Evolutionary conservation across 768 basidiomycete species (phyloP), one percentile per base, ranked within the genome.

Genomic region (Daedaleopsis nitida): DNA sequence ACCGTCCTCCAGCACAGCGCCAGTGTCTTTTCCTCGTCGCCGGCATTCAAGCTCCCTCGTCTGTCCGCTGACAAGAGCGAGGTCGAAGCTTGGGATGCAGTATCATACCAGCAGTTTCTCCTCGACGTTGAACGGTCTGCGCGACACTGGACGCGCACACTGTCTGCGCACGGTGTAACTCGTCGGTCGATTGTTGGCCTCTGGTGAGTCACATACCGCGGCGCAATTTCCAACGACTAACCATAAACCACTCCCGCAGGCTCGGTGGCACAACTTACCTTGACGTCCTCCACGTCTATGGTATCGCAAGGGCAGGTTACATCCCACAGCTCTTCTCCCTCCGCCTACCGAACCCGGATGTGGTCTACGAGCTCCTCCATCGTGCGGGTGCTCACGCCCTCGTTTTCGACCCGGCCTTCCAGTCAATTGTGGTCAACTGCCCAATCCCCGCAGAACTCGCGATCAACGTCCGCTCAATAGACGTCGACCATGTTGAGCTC

Each of bases 311-410:
- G 68, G 89, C 88, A 3, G 88, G 87, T 4, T 89, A 83, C 70
- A 76, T 88, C 63, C 89, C 89, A 7, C 88, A 91, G 64, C 73
- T 91, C 14, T 88, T 90, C 78, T 89, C 87, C 72, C 77, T 90
- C 60, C 81, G 87, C 19, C 80, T 91, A 27, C 86, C 89, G 14
- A 89, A 84, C 67, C 85, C 88, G 38, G 77, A 77, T 21, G 83
- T 91, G 27, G 78, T 91, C 65, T 83, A 83, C 65, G 87, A 91
- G 68, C 79, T 91, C 21, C 77, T 91, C 59, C 73, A 71, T 3
- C 83, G 78, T 68, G 83, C 86, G 50, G 72, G 77, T 45, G 85
- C 88, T 32, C 77, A 78, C 66, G 88, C 86, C 27, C 78, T 92
- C 57, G 77, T 92, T 63, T 83, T 82, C 68, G 88, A 91, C 55